Conservation (phyloP, 371 early-diverging fungal species). For the Mortierella sp. region DNA sequence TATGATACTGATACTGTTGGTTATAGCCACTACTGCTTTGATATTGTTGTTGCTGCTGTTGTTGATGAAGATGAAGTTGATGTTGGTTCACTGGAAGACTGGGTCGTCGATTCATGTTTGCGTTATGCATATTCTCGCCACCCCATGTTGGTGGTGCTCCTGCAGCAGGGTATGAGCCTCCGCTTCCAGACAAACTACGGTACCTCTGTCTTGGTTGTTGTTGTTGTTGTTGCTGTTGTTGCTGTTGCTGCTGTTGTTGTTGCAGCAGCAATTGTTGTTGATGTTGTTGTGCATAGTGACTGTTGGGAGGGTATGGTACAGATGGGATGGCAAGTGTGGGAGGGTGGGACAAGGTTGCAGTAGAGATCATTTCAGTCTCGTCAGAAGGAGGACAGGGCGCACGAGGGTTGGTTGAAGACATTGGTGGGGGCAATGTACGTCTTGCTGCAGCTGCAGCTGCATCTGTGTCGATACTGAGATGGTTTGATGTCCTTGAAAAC, state of each 20-base stretch:
- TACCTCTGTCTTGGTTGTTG: conserved; percentile 25
- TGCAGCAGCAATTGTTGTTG: conserved; percentile 11
- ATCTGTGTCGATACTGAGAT: conserved; percentile 37
- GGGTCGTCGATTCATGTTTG: conserved; percentile 25
- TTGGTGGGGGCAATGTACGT: conserved; percentile 37
- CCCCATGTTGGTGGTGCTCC: conserved; percentile 16
- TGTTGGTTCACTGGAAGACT: conserved; percentile 33
- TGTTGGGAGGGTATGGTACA: conserved; percentile 29
- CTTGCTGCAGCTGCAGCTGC: conserved; percentile 16
- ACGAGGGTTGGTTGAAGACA: conserved; percentile 31
- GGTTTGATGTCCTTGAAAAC: conserved; percentile 18
- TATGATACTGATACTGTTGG: conserved; percentile 20
- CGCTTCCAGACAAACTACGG: conserved; percentile 30
- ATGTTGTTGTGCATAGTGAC: conserved; percentile 22
- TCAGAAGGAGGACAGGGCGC: conserved; percentile 33
- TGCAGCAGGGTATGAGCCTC: conserved; percentile 3
- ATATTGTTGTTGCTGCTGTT: conserved; percentile 12
- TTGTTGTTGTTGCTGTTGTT: conserved; percentile 15
- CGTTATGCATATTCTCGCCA: conserved; percentile 13
- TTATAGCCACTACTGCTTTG: not conserved
- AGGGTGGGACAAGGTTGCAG: conserved; percentile 44
- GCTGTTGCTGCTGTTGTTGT: conserved; percentile 13
- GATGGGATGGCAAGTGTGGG: conserved; percentile 39
- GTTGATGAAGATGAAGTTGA: conserved; percentile 18
- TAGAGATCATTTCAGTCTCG: conserved; percentile 40